A percentile compares a stretch with the other conserved stretches of the same genome.
phyloP scores from a whole-genome alignment of 2,329 filamentous ascomycete genomes.

The Apiospora arundinis region DNA sequence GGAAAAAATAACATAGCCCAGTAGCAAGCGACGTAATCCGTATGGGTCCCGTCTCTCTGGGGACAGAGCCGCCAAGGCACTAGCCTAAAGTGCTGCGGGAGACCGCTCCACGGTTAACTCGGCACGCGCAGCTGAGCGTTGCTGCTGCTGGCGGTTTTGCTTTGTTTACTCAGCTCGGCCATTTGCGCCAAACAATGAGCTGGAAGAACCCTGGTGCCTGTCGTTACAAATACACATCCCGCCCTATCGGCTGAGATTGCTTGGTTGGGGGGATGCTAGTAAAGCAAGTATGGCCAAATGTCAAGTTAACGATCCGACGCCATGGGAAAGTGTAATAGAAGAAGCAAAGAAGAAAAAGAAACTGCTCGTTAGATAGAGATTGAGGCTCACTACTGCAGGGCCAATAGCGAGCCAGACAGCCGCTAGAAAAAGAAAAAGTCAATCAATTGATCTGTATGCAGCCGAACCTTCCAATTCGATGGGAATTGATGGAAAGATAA shows the following conservation, averaged over 20 bases:
- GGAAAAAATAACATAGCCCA: not conserved
- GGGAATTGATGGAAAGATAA: not conserved
- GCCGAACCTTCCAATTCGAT: slow-evolving; percentile 3
- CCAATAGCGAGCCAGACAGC: not conserved
- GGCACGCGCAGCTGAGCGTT: not conserved
- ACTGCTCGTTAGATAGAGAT: not conserved
- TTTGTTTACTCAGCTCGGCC: slow-evolving; percentile 17
- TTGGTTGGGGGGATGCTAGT: not conserved
- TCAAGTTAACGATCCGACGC: not conserved
- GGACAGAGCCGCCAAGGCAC: slow-evolving; percentile 18
- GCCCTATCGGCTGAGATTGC: not conserved
- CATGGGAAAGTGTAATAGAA: not conserved
- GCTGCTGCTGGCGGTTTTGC: not conserved
- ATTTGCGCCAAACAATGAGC: not conserved
- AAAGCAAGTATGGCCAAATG: not conserved
- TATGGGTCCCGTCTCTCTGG: slow-evolving; percentile 17
- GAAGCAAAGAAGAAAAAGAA: not conserved
- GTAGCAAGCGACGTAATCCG: slow-evolving; percentile 18
- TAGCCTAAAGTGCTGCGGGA: slow-evolving; percentile 9
- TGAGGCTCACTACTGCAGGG: slow-evolving; percentile 15
- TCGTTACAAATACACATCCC: not conserved
- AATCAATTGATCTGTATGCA: slow-evolving; percentile 2
- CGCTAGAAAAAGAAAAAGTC: not conserved
- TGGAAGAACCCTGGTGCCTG: not conserved
- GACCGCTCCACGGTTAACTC: slow-evolving; percentile 15